Percentiles rank a stretch among this genome's conserved stretches.
These are phyloP conservation scores for Phytophthora capsici DNA, from an alignment of 352 stramenopile genomes.

Conservation along the genomic window DNA sequence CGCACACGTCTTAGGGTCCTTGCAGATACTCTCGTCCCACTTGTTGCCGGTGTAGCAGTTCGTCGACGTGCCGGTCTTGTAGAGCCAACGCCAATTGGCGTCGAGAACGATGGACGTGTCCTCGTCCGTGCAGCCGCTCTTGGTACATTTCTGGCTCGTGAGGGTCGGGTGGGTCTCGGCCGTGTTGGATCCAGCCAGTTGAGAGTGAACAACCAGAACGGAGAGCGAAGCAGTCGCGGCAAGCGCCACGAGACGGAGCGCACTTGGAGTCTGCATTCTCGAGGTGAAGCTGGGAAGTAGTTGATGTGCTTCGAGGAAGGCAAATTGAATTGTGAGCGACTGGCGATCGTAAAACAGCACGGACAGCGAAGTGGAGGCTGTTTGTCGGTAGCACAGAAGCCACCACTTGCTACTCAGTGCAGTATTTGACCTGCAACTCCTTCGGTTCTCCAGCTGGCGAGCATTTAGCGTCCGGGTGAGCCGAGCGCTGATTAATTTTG, in stretches of 20 bases:
- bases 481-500: constrained; percentile 5
- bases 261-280: constrained; percentile 31
- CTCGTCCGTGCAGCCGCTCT: constrained; percentile 39
- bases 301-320: constrained; percentile 13
- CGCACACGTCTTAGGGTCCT: constrained; percentile 50
- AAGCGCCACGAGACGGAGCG: constrained; percentile 22
- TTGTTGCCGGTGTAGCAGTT: constrained; percentile 65
- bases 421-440: neutral
- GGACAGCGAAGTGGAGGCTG: neutral
- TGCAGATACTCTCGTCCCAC: constrained; percentile 53
- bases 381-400: constrained; percentile 15
- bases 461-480: constrained; percentile 2
- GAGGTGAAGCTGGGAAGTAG: neutral
- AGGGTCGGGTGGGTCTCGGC: constrained; percentile 59
- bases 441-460: constrained; percentile 4
- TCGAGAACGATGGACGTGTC: constrained; percentile 64
- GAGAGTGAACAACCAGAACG: neutral
- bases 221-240: constrained; percentile 3
- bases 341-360: neutral
- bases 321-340: constrained; percentile 30
- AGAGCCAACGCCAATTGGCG: constrained; percentile 69
- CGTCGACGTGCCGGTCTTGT: constrained; percentile 48
- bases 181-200: constrained; percentile 19
- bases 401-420: neutral
- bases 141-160: constrained; percentile 29